These are phyloP conservation scores for Terana coerulea DNA, from an alignment of 768 basidiomycete species.

Conservation along the genomic window DNA sequence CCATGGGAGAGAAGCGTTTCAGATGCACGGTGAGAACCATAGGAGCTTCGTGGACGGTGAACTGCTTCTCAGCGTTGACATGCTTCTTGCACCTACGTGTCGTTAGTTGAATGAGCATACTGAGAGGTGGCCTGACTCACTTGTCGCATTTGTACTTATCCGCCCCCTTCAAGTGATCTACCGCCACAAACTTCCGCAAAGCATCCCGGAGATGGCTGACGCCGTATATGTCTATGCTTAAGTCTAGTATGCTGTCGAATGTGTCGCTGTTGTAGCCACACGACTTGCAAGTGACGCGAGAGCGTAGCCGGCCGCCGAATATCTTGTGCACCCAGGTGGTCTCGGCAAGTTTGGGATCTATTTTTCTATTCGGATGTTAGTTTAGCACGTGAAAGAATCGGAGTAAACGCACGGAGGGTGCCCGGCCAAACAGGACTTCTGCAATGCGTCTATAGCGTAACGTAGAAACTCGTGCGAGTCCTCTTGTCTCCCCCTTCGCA, in stretches of 20 bases:
- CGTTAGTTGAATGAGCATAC: neutral
- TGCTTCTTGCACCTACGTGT: conserved; percentile 79
- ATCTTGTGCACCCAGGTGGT: conserved; percentile 94
- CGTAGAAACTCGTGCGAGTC: conserved; percentile 98
- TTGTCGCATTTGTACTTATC: conserved; percentile 99
- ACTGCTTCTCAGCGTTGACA: conserved; percentile 86
- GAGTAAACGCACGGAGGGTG: conserved; percentile 55
- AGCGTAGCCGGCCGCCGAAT: conserved; percentile 90
- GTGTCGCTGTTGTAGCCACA: conserved; percentile 93
- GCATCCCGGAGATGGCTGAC: conserved; percentile 63
- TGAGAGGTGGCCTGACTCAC: conserved; percentile 44
- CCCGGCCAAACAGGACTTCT: conserved; percentile 77
- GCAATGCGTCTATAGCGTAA: conserved; percentile 88
- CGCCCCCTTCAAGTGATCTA: conserved; percentile 80
- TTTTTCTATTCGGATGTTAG: conserved; percentile 48
- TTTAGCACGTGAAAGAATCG: neutral
- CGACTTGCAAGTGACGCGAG: conserved; percentile 79
- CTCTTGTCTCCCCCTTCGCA: conserved; percentile 91
- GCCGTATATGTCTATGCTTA: conserved; percentile 84
- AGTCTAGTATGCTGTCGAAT: conserved; percentile 90
- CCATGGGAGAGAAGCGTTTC: conserved; percentile 90
- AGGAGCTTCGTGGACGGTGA: conserved; percentile 86
- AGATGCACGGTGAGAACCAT: conserved; percentile 87
- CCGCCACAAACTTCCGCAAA: conserved; percentile 71
- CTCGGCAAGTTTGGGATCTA: conserved; percentile 67